These are phyloP conservation scores for Begonia loranthoides DNA, from an alignment of 306 rosid species.

Conservation along the genomic window DNA sequence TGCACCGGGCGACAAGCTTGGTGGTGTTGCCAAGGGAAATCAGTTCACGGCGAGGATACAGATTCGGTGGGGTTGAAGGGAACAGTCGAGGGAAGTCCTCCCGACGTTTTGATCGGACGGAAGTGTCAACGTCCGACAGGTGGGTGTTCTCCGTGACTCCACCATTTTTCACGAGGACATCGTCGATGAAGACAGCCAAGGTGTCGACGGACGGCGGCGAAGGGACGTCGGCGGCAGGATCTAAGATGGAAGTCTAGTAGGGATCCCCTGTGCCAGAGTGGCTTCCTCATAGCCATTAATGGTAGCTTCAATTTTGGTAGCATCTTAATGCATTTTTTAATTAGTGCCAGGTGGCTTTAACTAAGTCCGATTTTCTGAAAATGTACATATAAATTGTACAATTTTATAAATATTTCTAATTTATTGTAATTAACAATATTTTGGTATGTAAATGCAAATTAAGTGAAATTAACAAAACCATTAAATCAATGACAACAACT, in stretches of 20 bases:
- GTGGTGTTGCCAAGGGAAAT: slow-evolving; percentile 33
- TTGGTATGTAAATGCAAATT: too few species aligned
- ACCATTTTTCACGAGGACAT: slow-evolving; percentile 41
- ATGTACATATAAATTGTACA: not conserved
- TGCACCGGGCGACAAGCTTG: slow-evolving; percentile 58
- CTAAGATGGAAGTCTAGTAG: slow-evolving; percentile 11
- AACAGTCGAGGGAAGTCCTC: slow-evolving; percentile 34
- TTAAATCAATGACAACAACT: too few species aligned
- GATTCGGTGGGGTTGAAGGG: slow-evolving; percentile 32
- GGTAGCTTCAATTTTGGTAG: slow-evolving; percentile 13
- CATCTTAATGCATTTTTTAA: not conserved
- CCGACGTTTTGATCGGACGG: slow-evolving; percentile 34
- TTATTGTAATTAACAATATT: too few species aligned
- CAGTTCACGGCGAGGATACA: slow-evolving; percentile 50
- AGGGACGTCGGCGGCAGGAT: slow-evolving; percentile 18
- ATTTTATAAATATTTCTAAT: not conserved
- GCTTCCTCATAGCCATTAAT: slow-evolving; percentile 10
- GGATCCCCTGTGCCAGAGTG: slow-evolving; percentile 14
- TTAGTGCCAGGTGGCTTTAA: not conserved
- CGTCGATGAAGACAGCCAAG: slow-evolving; percentile 46
- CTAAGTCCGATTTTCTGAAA: not conserved
- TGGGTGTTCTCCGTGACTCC: slow-evolving; percentile 54
- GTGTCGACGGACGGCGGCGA: slow-evolving; percentile 20
- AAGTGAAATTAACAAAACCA: too few species aligned
- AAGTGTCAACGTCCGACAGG: slow-evolving; percentile 45